Percentiles rank a stretch among this genome's conserved stretches.
Evolutionary conservation across 495 filamentous ascomycete species (phyloP).

Genomic region (Penicillium parvum): DNA sequence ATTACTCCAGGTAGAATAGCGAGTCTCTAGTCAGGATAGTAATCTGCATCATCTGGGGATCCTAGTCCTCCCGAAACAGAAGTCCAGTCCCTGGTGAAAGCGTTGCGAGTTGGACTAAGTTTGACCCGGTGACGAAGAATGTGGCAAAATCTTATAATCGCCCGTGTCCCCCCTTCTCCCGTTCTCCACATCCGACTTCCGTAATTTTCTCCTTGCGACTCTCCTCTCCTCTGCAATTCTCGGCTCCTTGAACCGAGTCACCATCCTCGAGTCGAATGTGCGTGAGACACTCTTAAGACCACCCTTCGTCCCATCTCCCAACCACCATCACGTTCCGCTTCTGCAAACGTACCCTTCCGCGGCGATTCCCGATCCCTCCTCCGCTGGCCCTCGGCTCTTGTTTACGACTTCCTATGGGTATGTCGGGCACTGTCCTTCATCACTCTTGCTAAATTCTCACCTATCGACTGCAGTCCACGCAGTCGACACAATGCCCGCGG

Average conservation of each 20-base stretch:
- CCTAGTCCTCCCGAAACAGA: constrained; percentile 3
- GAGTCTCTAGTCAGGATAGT: too few species aligned
- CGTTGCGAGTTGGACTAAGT: not conserved
- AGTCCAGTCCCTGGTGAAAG: too few species aligned
- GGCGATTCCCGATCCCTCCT: constrained; percentile 1
- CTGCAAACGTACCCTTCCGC: not conserved
- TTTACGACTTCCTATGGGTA: constrained; percentile 14
- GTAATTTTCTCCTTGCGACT: constrained; percentile 10
- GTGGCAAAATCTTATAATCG: constrained; percentile 32
- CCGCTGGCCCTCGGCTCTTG: constrained; percentile 2
- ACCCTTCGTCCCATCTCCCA: too few species aligned
- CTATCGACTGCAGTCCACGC: constrained; percentile 30
- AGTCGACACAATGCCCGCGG: constrained; percentile 26
- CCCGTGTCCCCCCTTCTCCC: constrained; percentile 12
- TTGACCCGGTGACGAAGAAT: constrained; percentile 13
- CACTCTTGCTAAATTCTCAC: not conserved
- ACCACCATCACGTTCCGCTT: not conserved
- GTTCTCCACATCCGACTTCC: constrained; percentile 1
- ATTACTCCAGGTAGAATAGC: not conserved
- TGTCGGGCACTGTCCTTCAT: not conserved
- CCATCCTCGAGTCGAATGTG: not conserved
- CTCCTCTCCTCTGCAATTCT: not conserved
- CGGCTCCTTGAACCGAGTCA: not conserved
- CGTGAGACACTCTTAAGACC: too few species aligned
- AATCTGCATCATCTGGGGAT: constrained; percentile 22